Base-by-base conservation (phyloP, 306 rosid genomes). In the Trichosanthes cucumerina region DNA sequence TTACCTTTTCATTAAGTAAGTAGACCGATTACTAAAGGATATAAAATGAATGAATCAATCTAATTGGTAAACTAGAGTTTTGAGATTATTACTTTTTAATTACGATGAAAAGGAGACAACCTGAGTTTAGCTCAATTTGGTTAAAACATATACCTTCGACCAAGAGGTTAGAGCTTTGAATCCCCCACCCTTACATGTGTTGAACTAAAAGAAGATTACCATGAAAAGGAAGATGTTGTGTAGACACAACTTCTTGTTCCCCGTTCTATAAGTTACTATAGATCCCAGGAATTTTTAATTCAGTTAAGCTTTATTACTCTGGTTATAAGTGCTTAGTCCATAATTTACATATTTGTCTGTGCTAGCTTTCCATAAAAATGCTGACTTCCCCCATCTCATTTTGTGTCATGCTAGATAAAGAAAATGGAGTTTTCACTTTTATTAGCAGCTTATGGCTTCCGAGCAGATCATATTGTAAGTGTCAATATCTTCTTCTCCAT, bases 391-490 rank as follows among this genome's bases (percentile, higher is more conserved):
- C 15, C 72, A 79, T 78, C 33, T 80, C 44, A 36, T 50, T 34
- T 73, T 84, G 53, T 69, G 79, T 77, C 57, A 72, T 86, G 82
- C 56, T 89, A 92, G 98, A 87, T 89, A 76, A 83, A 80, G 80
- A 85, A 83, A 79, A 82, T 49, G 85, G 88, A 79, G 18, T 63
- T 77, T 1, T 73, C 78, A 14, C 43, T 77, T 77, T 46, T 90
- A 36, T 74, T 91, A 16, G 82, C 83, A 75, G 97, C 84, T 66
- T 91, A 87, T 74, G 98, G 99, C 75, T 75, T 96, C 54, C 86
- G 97, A 84, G 36, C 21, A 46, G 97, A 96, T 83, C 99, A 88
- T 84, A 73, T 86, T 76, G 99, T 92, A 86, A 91, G 99, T 84
- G 59, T 75, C 59, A 74, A 26, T 24, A 70, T 71, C 73, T 60